Evolutionary conservation across 768 basidiomycete genomes (phyloP), one percentile per base, ranked within the genome.

Genomic region (Mycena alexandri): DNA sequence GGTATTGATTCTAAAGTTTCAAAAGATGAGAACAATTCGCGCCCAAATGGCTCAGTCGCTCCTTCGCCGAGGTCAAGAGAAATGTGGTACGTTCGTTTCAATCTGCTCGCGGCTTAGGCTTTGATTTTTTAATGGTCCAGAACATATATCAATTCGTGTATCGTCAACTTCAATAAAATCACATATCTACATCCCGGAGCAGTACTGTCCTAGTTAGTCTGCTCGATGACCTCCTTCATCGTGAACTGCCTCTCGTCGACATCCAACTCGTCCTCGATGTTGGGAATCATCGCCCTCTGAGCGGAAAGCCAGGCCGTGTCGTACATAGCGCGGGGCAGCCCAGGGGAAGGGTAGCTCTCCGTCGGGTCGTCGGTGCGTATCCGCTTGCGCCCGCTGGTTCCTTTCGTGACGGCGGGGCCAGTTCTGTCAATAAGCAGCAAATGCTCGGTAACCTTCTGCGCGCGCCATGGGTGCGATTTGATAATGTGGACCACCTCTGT

Each of bases 301-400:
- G 56, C 46, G 42, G 17, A 57, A 44, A 14, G 29, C 56, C 43
- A 57, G 34, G 33, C 56, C 56, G 2, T 43, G 46, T 57, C 46
- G 25, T 43, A n/a, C 46, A 57, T 29, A 57, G 56, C 24, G 56
- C 21, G 44, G 19, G 56, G 56, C 24, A 57, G 56, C 25, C 56
- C 56, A 19, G 8, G 43, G 22, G 56, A 43, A 57, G 56, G 25
- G 9, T 42, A 43, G 5, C 29, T 44, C 17, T 57, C 46, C 22
- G 56, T 44, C 19, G n/a, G 10, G 17, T 1, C 19, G 9, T 33
- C 19, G 34, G 10, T 13, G 46, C 56, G 54, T 42, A 42, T 29
- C 22, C 54, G 4, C 3, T 2, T 25, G 10, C 17, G 16, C 54
- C n/a, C n/a, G n/a, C n/a, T n/a, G n/a, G n/a, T n/a, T n/a, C n/a